Conservation (phyloP, 1,139 yeast genomes). For the Geotrichum citri-aurantii region DNA sequence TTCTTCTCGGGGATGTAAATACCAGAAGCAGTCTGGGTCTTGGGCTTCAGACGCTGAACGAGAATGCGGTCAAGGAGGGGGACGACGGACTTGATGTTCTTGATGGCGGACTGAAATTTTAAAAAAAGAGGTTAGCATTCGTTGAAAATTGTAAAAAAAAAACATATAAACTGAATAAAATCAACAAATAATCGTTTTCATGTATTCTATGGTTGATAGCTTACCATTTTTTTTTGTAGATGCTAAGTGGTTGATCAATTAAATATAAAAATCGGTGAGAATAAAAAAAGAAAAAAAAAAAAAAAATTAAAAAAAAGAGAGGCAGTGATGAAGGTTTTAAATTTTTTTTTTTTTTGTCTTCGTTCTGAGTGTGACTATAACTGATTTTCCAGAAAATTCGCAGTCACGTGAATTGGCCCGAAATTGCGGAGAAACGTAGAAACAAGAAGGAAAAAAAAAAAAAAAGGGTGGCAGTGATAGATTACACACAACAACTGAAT, state of each 20-base stretch:
- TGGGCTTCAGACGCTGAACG: slow-evolving; percentile 90
- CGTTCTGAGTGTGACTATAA: background rate
- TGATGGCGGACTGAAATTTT: slow-evolving; percentile 46
- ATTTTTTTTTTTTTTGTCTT: background rate
- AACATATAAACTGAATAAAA: background rate
- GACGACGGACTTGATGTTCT: slow-evolving; percentile 78
- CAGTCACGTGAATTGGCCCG: background rate
- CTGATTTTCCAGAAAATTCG: background rate
- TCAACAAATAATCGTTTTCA: background rate
- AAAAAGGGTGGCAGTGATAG: background rate
- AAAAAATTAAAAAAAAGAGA: background rate
- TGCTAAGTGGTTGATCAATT: background rate
- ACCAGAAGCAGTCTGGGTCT: slow-evolving; percentile 90
- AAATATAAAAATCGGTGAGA: background rate
- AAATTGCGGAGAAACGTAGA: background rate
- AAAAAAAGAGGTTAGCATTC: background rate
- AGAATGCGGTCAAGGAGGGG: slow-evolving; percentile 94
- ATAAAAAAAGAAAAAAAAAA: background rate
- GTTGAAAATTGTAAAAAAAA: too few species aligned
- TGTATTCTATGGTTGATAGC: background rate
- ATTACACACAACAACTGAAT: background rate
- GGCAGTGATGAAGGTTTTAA: background rate
- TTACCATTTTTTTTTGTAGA: background rate
- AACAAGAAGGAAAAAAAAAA: background rate
- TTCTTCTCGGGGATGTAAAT: slow-evolving; percentile 94